Conservation (phyloP, 2,329 filamentous ascomycete species). For the Saccharata proteae region DNA sequence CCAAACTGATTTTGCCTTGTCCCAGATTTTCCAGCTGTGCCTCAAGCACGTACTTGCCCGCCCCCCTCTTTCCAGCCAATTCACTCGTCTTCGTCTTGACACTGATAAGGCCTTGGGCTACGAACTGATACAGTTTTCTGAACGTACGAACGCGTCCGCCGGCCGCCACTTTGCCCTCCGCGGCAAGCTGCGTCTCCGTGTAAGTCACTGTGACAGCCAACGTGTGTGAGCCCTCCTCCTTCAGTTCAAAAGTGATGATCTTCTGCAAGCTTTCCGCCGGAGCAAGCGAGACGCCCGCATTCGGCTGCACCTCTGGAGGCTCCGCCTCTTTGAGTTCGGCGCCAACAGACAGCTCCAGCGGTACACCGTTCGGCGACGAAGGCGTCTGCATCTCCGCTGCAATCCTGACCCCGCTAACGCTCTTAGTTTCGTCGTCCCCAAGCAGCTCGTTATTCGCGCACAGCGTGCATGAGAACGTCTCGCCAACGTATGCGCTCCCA, state of each 20-base stretch:
- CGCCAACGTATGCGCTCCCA: conserved; percentile 88
- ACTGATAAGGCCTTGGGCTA: conserved; percentile 78
- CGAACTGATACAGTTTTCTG: conserved; percentile 91
- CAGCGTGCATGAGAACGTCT: conserved; percentile 86
- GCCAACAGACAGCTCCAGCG: conserved; percentile 51
- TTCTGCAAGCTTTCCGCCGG: conserved; percentile 58
- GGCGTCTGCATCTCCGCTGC: conserved; percentile 94
- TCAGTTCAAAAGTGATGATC: conserved; percentile 75
- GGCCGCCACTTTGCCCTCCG: conserved; percentile 32
- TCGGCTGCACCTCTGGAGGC: conserved; percentile 1
- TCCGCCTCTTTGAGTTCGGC: neutral
- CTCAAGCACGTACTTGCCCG: conserved; percentile 62
- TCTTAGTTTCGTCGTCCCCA: conserved; percentile 27
- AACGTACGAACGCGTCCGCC: conserved; percentile 67
- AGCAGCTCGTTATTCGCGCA: conserved; percentile 82
- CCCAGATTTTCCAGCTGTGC: conserved; percentile 93
- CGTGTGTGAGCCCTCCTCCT: conserved; percentile 89
- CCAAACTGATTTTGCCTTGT: conserved; percentile 68
- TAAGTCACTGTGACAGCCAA: conserved; percentile 89
- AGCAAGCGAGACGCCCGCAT: neutral
- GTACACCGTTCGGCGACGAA: conserved; percentile 48
- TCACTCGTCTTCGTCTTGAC: conserved; percentile 80
- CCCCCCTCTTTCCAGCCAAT: conserved; percentile 34
- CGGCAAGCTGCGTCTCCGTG: conserved; percentile 62
- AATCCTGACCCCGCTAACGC: conserved; percentile 66